Evolutionary conservation across 345 rosid genomes (phyloP).

Genomic region (Erodium maritimum): DNA sequence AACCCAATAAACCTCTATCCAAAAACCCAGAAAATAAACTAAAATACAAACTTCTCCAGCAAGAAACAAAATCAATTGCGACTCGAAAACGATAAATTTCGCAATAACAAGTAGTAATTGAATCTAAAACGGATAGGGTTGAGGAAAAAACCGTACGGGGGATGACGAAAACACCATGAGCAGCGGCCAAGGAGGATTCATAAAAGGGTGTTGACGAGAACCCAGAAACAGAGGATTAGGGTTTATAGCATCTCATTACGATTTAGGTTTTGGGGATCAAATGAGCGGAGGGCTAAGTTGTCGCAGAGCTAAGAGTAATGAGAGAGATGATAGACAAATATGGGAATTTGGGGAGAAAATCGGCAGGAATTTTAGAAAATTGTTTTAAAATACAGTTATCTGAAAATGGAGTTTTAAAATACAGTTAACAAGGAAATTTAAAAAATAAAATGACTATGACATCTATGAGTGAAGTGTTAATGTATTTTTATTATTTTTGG

Average conservation of each 20-base stretch:
- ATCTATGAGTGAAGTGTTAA: not conserved
- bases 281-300: not conserved
- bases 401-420: too few species aligned
- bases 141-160: not conserved
- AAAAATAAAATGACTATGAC: not conserved
- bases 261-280: not conserved
- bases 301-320: not conserved
- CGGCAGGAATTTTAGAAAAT: not conserved
- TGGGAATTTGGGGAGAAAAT: not conserved
- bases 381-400: too few species aligned
- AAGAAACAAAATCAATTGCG: too few species aligned
- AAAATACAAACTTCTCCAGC: slow-evolving; percentile 7
- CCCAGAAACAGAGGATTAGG: not conserved
- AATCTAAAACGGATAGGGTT: not conserved
- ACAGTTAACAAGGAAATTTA: too few species aligned
- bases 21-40: not conserved
- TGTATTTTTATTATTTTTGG: not conserved
- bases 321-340: not conserved
- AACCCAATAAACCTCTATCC: not conserved
- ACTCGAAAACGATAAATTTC: too few species aligned
- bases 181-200: slow-evolving; percentile 51
- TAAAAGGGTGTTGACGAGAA: slow-evolving; percentile 23
- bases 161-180: not conserved
- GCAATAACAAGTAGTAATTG: not conserved
- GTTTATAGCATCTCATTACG: slow-evolving; percentile 1